These are phyloP conservation scores for Euclidium syriacum DNA, from an alignment of 345 rosid species.

Conservation along the genomic window DNA sequence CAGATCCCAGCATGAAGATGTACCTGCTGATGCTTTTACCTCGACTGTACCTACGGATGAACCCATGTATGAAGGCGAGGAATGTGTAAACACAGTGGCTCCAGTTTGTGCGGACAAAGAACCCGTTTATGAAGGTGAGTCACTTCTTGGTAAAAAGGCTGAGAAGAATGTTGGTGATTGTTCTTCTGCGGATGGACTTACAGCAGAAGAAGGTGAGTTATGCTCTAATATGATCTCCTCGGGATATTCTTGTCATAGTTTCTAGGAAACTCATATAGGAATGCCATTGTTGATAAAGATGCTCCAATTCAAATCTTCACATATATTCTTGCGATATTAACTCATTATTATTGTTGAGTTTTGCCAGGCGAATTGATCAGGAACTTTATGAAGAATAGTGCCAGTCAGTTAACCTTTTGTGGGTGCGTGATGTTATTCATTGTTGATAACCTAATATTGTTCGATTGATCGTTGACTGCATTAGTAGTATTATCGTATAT, in stretches of 20 bases:
- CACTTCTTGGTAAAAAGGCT: slow-evolving; percentile 70
- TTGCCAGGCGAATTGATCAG: slow-evolving; percentile 68
- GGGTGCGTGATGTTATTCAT: slow-evolving; percentile 54
- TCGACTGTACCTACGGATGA: slow-evolving; percentile 70
- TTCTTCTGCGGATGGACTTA: slow-evolving; percentile 50
- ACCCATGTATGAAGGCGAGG: slow-evolving; percentile 97
- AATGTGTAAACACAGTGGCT: slow-evolving; percentile 72
- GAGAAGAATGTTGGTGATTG: slow-evolving; percentile 44
- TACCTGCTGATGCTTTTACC: slow-evolving; percentile 41
- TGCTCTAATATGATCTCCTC: neutral
- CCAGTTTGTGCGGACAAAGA: slow-evolving; percentile 53
- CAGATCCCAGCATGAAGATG: slow-evolving; percentile 45
- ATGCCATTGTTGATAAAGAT: neutral
- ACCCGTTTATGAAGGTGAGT: slow-evolving; percentile 98
- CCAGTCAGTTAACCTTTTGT: slow-evolving; percentile 78
- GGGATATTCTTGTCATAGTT: neutral
- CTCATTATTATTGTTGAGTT: slow-evolving; percentile 21
- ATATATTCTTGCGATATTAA: neutral
- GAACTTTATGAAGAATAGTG: slow-evolving; percentile 75
- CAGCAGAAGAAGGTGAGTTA: slow-evolving; percentile 63
- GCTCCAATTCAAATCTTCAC: neutral
- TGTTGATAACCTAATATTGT: slow-evolving; percentile 7
- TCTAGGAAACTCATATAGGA: neutral
- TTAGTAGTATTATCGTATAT: neutral
- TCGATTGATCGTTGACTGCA: neutral